phyloP scores from a whole-genome alignment of 768 basidiomycete genomes.

The Boletus bicolor region DNA sequence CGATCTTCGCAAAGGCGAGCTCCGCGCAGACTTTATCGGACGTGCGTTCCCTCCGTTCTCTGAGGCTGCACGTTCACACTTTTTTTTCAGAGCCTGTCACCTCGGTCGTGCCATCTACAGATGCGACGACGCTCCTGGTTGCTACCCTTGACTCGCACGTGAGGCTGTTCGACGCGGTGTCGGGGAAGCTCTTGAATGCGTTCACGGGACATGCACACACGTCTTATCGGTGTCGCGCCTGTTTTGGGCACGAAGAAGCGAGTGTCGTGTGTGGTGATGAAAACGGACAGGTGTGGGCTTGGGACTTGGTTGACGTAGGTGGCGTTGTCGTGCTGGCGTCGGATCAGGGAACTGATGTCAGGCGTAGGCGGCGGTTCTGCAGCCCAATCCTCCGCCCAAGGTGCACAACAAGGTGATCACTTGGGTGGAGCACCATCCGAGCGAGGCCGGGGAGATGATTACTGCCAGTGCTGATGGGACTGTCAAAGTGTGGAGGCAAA shows the following conservation, averaged over 20 bases:
- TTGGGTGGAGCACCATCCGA: conserved; percentile 90
- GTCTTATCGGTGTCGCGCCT: conserved; percentile 75
- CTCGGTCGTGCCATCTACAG: conserved; percentile 74
- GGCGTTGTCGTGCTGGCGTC: not conserved
- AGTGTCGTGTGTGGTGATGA: conserved; percentile 87
- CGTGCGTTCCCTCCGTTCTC: conserved; percentile 47
- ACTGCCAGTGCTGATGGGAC: conserved; percentile 91
- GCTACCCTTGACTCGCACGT: conserved; percentile 82
- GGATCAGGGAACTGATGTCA: conserved; percentile 1
- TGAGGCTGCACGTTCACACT: not conserved
- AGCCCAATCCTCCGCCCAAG: conserved; percentile 71
- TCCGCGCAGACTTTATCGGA: conserved; percentile 87
- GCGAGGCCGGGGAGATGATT: conserved; percentile 75
- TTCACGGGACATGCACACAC: conserved; percentile 75
- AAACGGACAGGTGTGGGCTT: conserved; percentile 83
- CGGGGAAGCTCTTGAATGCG: conserved; percentile 81
- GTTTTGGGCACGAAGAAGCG: conserved; percentile 82
- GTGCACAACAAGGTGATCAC: conserved; percentile 83
- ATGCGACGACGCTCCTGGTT: conserved; percentile 76
- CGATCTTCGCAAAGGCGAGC: conserved; percentile 90
- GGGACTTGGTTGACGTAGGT: conserved; percentile 88
- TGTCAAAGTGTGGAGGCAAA: conserved; percentile 81
- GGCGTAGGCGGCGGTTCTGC: conserved; percentile 62
- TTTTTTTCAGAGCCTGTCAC: conserved; percentile 75
- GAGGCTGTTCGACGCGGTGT: conserved; percentile 79